Evolutionary conservation across 2,329 filamentous ascomycete genomes (phyloP).

Genomic region (Venturiaceae sp.): DNA sequence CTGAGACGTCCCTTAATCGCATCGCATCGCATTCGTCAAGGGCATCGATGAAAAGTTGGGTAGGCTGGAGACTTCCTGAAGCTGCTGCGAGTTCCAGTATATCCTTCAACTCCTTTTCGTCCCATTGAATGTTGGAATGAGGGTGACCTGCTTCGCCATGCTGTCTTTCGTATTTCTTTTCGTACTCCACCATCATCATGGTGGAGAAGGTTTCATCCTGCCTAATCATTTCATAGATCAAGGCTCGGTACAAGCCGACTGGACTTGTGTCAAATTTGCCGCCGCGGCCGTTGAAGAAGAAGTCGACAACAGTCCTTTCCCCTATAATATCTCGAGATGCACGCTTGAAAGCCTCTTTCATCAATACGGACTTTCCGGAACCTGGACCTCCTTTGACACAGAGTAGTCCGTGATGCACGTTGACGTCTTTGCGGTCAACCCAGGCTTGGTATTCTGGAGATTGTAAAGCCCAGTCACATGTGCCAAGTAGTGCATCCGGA

Average conservation of each 20-base stretch:
- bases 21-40: slow-evolving; percentile 35
- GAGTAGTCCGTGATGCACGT: slow-evolving; percentile 12
- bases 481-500: slow-evolving; percentile 9
- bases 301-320: slow-evolving; percentile 14
- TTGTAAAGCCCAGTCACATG: slow-evolving; percentile 32
- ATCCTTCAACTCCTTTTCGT: neutral
- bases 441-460: slow-evolving; percentile 25
- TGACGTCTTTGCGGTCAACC: slow-evolving; percentile 22
- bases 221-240: slow-evolving; percentile 37
- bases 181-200: neutral
- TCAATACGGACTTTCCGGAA: neutral
- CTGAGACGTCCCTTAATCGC: slow-evolving; percentile 27
- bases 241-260: slow-evolving; percentile 40
- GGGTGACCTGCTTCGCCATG: too few species aligned
- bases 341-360: neutral
- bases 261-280: slow-evolving; percentile 34
- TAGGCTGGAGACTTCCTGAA: neutral
- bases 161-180: neutral
- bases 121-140: too few species aligned
- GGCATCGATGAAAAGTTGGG: slow-evolving; percentile 33
- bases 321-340: neutral
- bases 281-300: slow-evolving; percentile 42
- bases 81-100: neutral
- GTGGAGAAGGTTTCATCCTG: neutral
- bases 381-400: neutral